Evolutionary conservation across 257 asterid genomes (phyloP).

Genomic region (Cruciata laevipes): DNA sequence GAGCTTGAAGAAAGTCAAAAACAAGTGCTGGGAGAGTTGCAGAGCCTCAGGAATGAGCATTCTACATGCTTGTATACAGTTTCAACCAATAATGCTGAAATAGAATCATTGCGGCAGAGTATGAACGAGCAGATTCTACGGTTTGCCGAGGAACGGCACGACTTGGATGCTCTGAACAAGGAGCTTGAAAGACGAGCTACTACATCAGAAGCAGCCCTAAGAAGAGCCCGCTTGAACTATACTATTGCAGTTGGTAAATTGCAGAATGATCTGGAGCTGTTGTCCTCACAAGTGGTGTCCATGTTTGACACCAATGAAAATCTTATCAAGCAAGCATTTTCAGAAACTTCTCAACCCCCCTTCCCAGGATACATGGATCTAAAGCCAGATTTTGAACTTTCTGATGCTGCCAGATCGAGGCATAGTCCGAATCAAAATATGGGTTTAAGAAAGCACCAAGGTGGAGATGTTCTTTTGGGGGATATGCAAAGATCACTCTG

Average conservation of each 20-base stretch:
- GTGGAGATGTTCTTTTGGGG: slow-evolving; percentile 70
- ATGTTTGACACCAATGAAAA: slow-evolving; percentile 85
- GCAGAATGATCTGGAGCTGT: slow-evolving; percentile 91
- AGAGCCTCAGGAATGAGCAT: slow-evolving; percentile 67
- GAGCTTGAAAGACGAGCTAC: slow-evolving; percentile 77
- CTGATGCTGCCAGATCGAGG: slow-evolving; percentile 24
- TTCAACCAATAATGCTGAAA: slow-evolving; percentile 57
- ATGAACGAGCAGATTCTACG: slow-evolving; percentile 50
- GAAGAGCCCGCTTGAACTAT: slow-evolving; percentile 89
- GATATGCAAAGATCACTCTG: slow-evolving; percentile 75
- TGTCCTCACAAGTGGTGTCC: slow-evolving; percentile 88
- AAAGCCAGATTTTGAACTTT: slow-evolving; percentile 30
- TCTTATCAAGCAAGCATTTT: slow-evolving; percentile 78
- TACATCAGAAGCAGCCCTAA: slow-evolving; percentile 74
- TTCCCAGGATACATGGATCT: slow-evolving; percentile 17
- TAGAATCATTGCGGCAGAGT: slow-evolving; percentile 52
- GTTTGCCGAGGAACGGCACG: slow-evolving; percentile 58
- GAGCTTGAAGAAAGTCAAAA: slow-evolving; percentile 96
- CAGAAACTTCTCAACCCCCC: slow-evolving; percentile 37
- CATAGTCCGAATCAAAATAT: slow-evolving; percentile 32
- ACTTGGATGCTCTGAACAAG: slow-evolving; percentile 54
- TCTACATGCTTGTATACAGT: slow-evolving; percentile 65
- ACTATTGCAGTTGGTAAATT: slow-evolving; percentile 88
- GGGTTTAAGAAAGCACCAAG: slow-evolving; percentile 38
- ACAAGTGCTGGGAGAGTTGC: slow-evolving; percentile 73